These are phyloP conservation scores for Corniculantispora saksenae DNA, from an alignment of 2,329 filamentous ascomycete species.

Conservation along the genomic window DNA sequence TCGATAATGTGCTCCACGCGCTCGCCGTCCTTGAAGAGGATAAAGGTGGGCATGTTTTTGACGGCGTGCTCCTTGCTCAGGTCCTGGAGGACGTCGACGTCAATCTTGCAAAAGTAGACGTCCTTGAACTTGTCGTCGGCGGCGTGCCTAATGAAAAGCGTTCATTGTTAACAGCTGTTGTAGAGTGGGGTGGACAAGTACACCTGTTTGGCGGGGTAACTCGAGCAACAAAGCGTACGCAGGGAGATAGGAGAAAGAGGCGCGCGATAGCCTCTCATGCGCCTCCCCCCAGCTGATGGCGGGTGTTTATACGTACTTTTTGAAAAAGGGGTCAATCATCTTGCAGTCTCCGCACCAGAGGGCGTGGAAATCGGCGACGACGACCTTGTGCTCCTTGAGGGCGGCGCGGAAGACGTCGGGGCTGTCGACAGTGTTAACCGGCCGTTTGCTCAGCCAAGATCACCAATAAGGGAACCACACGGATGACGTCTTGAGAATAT, in stretches of 20 bases:
- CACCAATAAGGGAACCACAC: too few relatives aligned
- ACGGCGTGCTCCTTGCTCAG: conserved; percentile 74
- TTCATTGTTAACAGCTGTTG: not conserved
- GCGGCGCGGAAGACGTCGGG: conserved; percentile 19
- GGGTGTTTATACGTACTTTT: conserved; percentile 20
- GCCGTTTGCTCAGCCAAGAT: too few relatives aligned
- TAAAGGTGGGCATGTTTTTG: conserved; percentile 86
- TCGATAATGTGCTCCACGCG: conserved; percentile 61
- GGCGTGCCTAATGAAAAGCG: conserved; percentile 5
- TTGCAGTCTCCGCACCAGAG: conserved; percentile 92
- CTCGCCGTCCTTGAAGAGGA: conserved; percentile 75
- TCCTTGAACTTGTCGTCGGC: conserved; percentile 53
- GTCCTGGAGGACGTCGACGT: conserved; percentile 76
- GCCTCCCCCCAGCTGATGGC: not conserved
- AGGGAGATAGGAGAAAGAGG: not conserved
- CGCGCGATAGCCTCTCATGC: not conserved
- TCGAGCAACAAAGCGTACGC: not conserved
- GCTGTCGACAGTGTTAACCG: not conserved
- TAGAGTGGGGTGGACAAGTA: not conserved
- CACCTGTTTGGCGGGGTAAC: conserved; percentile 10
- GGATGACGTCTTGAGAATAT: not conserved
- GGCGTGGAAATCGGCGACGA: conserved; percentile 81
- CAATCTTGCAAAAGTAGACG: conserved; percentile 78
- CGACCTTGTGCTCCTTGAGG: conserved; percentile 46
- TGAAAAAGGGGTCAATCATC: conserved; percentile 72